These are phyloP conservation scores for Hypoxylon rubiginosum DNA, from an alignment of 2,329 filamentous ascomycete genomes.

Conservation along the genomic window DNA sequence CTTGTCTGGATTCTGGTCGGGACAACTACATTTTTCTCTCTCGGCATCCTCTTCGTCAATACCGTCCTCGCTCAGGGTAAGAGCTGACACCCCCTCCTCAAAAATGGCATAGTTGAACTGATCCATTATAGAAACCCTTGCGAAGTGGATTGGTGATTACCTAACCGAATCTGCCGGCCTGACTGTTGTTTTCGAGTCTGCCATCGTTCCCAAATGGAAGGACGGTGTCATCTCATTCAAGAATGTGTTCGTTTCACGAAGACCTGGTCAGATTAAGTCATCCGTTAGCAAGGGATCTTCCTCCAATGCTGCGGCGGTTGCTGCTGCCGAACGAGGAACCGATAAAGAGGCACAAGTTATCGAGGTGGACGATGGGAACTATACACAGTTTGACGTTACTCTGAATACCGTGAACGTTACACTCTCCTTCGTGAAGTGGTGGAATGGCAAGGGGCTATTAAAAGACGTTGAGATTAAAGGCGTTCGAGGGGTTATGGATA, in stretches of 20 bases:
- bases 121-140: constrained; percentile 79
- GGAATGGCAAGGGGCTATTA: constrained; percentile 93
- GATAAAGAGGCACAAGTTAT: constrained; percentile 60
- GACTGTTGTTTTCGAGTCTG: constrained; percentile 96
- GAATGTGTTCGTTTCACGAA: constrained; percentile 94
- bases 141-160: constrained; percentile 94
- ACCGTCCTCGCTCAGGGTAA: constrained; percentile 94
- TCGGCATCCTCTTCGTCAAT: constrained; percentile 91
- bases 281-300: constrained; percentile 95
- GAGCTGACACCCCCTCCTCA: constrained; percentile 42
- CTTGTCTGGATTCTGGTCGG: constrained; percentile 96
- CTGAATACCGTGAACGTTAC: constrained; percentile 97
- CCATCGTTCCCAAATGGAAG: constrained; percentile 95
- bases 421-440: constrained; percentile 98
- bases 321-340: constrained; percentile 76
- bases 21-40: constrained; percentile 96
- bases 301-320: constrained; percentile 84
- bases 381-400: constrained; percentile 96
- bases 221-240: constrained; percentile 96
- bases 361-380: constrained; percentile 89
- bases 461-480: constrained; percentile 95
- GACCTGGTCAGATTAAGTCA: constrained; percentile 84
- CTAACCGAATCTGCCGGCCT: constrained; percentile 93
- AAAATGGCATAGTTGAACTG: constrained; percentile 34
- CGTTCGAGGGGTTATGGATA: constrained; percentile 90